Evolutionary conservation across 805 yeast genomes (phyloP).

Genomic region (Spathaspora arborariae): DNA sequence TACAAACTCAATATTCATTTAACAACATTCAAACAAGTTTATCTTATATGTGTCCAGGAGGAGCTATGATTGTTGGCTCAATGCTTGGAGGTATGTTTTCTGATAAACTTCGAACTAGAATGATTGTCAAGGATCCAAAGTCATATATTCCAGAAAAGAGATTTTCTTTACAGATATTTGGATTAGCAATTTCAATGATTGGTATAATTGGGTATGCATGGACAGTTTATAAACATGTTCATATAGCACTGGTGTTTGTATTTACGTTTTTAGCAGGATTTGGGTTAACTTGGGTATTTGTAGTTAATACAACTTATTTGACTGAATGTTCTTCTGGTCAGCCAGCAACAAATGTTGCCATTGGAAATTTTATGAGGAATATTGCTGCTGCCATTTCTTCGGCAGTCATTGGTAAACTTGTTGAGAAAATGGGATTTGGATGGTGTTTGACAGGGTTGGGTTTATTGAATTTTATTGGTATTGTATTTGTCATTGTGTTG

Average conservation of each 20-base stretch:
- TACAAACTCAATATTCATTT: constrained; percentile 35
- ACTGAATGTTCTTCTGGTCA: constrained; percentile 48
- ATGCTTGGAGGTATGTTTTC: constrained; percentile 46
- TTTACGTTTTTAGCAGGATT: constrained; percentile 46
- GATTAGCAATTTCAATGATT: constrained; percentile 37
- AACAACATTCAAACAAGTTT: constrained; percentile 35
- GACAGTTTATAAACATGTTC: constrained; percentile 38
- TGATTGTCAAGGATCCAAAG: constrained; percentile 20
- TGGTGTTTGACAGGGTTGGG: constrained; percentile 57
- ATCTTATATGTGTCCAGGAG: constrained; percentile 52
- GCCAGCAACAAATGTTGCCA: constrained; percentile 51
- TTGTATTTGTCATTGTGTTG: constrained; percentile 15
- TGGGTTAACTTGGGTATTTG: constrained; percentile 55
- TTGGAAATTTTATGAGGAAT: constrained; percentile 51
- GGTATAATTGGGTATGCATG: constrained; percentile 54
- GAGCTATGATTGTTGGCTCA: constrained; percentile 46
- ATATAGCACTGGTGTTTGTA: constrained; percentile 36
- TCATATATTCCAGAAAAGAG: constrained; percentile 46
- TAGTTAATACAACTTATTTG: constrained; percentile 50
- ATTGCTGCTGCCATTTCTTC: constrained; percentile 53
- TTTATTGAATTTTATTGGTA: constrained; percentile 17
- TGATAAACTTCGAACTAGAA: constrained; percentile 30
- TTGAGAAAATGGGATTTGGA: constrained; percentile 40
- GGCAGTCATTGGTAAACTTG: constrained; percentile 35
- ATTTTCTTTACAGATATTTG: constrained; percentile 41